Percentiles rank a stretch among this genome's conserved stretches.
Evolutionary conservation across 306 rosid species (phyloP).

Genomic region (Trichosanthes cucumerina): DNA sequence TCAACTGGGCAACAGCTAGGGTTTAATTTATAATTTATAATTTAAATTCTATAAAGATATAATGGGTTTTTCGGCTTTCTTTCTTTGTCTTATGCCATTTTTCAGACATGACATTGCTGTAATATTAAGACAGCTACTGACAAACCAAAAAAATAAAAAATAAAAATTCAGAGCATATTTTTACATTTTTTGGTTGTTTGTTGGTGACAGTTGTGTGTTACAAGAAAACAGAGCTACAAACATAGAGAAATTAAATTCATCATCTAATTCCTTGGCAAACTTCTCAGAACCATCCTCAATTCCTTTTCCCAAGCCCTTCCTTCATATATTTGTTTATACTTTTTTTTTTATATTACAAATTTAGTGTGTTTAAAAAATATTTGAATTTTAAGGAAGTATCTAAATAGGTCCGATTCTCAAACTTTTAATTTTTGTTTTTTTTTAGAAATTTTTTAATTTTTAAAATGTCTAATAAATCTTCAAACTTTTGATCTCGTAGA

Average conservation of each 20-base stretch:
- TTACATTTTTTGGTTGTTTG: not conserved
- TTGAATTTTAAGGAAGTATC: too few species aligned
- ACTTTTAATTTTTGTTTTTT: too few species aligned
- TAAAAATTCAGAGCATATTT: not conserved
- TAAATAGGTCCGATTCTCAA: too few species aligned
- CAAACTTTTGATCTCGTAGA: too few species aligned
- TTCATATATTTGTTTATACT: too few species aligned
- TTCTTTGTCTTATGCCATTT: not conserved
- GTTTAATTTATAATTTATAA: not conserved
- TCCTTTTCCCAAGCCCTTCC: not conserved
- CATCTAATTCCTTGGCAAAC: not conserved
- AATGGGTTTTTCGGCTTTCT: not conserved
- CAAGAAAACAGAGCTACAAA: not conserved
- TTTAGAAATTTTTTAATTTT: too few species aligned
- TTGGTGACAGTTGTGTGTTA: conserved; percentile 9
- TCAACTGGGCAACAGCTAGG: not conserved
- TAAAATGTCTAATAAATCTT: too few species aligned
- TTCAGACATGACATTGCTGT: not conserved
- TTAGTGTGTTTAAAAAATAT: too few species aligned
- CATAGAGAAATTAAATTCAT: not conserved
- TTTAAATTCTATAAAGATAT: not conserved
- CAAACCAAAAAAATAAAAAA: not conserved
- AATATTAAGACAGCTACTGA: conserved; percentile 7
- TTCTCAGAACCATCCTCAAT: not conserved
- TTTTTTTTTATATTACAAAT: too few species aligned